These are phyloP conservation scores for Croton laevigatus DNA, from an alignment of 441 rosid genomes.

Conservation along the genomic window DNA sequence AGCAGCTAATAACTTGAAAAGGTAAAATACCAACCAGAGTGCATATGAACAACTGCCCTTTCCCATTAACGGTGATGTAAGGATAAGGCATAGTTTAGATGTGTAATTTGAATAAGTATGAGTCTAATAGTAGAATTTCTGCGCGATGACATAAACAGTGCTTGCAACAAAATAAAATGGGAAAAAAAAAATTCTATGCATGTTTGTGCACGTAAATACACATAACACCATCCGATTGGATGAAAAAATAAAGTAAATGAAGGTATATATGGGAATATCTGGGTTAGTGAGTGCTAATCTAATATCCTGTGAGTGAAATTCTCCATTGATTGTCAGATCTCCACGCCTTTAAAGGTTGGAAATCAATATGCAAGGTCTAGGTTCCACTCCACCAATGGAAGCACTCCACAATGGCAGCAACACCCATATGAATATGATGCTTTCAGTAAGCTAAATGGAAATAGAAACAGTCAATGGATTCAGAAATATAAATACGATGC, in stretches of 20 bases:
- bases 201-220: no score
- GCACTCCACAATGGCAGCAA: no score
- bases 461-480: not conserved
- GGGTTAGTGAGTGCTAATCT: not conserved
- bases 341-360: not conserved
- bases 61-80: not conserved
- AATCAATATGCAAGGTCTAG: not conserved
- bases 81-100: not conserved
- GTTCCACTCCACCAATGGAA: no score
- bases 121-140: not conserved
- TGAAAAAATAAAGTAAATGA: no score
- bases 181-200: not conserved
- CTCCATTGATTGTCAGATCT: not conserved
- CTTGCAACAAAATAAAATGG: not conserved
- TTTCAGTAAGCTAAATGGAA: not conserved
- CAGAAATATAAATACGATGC: not conserved
- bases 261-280: not conserved
- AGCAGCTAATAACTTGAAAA: not conserved
- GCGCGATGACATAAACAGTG: not conserved
- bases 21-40: constrained; percentile 1
- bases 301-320: not conserved
- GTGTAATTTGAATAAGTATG: not conserved
- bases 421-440: no score
- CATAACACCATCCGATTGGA: no score
- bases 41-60: not conserved